These are phyloP conservation scores for Blastocystis sp. DNA, from an alignment of 352 stramenopile species.

Conservation along the genomic window DNA sequence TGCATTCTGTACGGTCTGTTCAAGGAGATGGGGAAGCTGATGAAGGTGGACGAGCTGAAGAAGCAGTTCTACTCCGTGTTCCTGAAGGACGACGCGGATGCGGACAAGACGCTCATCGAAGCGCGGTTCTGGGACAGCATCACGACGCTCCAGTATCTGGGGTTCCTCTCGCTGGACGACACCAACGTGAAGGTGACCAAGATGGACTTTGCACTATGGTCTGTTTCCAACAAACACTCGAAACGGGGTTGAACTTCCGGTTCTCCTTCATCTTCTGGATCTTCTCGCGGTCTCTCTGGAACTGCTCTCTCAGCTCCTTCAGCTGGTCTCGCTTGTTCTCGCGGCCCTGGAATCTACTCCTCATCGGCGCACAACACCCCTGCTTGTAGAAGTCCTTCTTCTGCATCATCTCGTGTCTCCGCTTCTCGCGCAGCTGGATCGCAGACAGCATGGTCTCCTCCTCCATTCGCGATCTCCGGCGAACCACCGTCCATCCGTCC, in stretches of 20 bases:
- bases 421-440: constrained; percentile 47
- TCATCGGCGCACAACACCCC: background rate
- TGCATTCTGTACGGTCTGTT: constrained; percentile 24
- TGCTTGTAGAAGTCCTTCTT: constrained; percentile 66
- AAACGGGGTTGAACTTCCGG: constrained; percentile 51
- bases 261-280: constrained; percentile 63
- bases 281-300: constrained; percentile 12
- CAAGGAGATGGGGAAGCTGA: constrained; percentile 15
- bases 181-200: constrained; percentile 24
- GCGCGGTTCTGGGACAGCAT: constrained; percentile 36
- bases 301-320: constrained; percentile 59
- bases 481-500: constrained; percentile 47
- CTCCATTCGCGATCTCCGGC: constrained; percentile 10
- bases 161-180: constrained; percentile 14
- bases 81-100: background rate
- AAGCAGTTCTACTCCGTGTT: constrained; percentile 30
- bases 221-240: constrained; percentile 12
- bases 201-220: constrained; percentile 34
- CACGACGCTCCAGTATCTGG: constrained; percentile 16
- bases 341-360: constrained; percentile 46
- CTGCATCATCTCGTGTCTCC: constrained; percentile 10
- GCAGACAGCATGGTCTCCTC: constrained; percentile 28
- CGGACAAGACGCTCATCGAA: background rate
- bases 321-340: constrained; percentile 47
- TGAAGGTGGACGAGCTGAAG: constrained; percentile 20